A percentile compares a stretch with the other conserved stretches of the same genome.
Conservation (phyloP, 2,329 filamentous ascomycete species). For the Penicillium sp. region DNA sequence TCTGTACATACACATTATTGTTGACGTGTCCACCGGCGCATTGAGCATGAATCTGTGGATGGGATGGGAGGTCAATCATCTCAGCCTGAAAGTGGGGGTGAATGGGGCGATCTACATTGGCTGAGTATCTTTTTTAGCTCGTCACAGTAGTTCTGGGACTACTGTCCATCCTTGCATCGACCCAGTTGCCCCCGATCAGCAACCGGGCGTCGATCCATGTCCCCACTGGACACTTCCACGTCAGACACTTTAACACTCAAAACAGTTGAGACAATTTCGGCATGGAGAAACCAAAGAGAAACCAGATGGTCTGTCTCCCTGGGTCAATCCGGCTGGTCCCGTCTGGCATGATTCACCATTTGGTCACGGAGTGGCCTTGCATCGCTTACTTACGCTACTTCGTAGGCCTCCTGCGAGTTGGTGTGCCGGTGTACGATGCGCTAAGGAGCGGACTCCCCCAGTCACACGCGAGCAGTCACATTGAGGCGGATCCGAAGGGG, state of each 20-base stretch:
- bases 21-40: too few species aligned
- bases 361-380: not conserved
- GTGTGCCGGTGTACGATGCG: too few species aligned
- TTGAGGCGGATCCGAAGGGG: not conserved
- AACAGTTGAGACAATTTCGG: not conserved
- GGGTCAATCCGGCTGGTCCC: not conserved
- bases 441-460: too few species aligned
- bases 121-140: not conserved
- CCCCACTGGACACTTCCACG: conserved; percentile 20
- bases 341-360: not conserved
- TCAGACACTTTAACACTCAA: conserved; percentile 9
- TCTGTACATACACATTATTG: too few species aligned
- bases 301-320: not conserved
- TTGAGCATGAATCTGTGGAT: not conserved
- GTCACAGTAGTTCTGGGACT: too few species aligned
- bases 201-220: conserved; percentile 15
- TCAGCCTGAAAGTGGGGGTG: not conserved
- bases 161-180: conserved; percentile 11
- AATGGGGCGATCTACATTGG: not conserved
- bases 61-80: not conserved
- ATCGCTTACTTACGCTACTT: too few species aligned
- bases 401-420: too few species aligned
- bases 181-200: not conserved
- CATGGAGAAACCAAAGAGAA: not conserved
- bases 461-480: conserved; percentile 29